These are phyloP conservation scores for Aspergillus niger DNA, from an alignment of 2,329 filamentous ascomycete species.

Conservation along the genomic window DNA sequence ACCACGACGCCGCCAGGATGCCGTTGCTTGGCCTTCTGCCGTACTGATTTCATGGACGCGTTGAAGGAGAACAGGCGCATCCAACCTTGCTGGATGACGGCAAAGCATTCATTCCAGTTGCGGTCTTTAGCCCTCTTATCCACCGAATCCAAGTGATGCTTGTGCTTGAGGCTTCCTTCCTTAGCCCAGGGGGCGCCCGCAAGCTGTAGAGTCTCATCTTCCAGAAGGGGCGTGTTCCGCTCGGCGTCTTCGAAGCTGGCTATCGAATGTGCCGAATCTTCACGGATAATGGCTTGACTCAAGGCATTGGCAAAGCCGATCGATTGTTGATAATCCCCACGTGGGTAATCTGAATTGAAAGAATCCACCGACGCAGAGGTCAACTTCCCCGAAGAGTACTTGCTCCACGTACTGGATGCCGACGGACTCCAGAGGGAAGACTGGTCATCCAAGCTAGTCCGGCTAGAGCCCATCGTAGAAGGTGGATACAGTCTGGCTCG, in stretches of 20 bases:
- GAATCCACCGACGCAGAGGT: slow-evolving; percentile 93
- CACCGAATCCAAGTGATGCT: slow-evolving; percentile 87
- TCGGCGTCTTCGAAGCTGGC: slow-evolving; percentile 62
- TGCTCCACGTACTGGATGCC: slow-evolving; percentile 91
- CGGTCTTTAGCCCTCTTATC: slow-evolving; percentile 93
- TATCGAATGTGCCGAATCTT: slow-evolving; percentile 60
- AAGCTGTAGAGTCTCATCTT: slow-evolving; percentile 90
- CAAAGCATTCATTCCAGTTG: slow-evolving; percentile 94
- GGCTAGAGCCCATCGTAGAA: slow-evolving; percentile 83
- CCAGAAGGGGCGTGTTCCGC: slow-evolving; percentile 67
- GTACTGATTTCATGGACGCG: slow-evolving; percentile 69
- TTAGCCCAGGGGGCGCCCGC: slow-evolving; percentile 97
- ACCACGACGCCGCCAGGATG: slow-evolving; percentile 68
- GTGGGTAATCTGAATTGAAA: slow-evolving; percentile 72
- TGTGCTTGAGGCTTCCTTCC: slow-evolving; percentile 93
- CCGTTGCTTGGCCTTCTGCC: slow-evolving; percentile 61
- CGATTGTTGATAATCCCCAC: slow-evolving; percentile 87
- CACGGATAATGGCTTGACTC: slow-evolving; percentile 93
- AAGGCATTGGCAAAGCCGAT: slow-evolving; percentile 97
- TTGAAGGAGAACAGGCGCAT: slow-evolving; percentile 94
- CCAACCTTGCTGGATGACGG: slow-evolving; percentile 91
- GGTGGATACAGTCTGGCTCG: slow-evolving; percentile 73
- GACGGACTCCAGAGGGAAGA: slow-evolving; percentile 91
- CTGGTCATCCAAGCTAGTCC: slow-evolving; percentile 90
- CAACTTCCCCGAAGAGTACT: slow-evolving; percentile 85